Evolutionary conservation across 495 filamentous ascomycete genomes (phyloP).

Genomic region (Immersiella caudata): DNA sequence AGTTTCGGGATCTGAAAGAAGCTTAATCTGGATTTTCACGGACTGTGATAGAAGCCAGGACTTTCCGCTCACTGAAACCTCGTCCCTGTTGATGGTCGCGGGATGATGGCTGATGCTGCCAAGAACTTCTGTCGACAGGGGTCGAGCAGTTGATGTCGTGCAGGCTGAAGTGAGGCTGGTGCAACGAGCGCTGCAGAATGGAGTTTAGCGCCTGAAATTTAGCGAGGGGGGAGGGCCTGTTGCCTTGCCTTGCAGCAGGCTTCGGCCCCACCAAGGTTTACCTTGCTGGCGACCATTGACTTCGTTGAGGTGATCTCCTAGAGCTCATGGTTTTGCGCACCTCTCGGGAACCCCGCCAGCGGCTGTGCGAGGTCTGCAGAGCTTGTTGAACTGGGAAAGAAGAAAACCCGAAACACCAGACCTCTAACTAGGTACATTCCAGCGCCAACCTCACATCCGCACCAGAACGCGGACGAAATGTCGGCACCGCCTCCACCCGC

Average conservation of each 20-base stretch:
- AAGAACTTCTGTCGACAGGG: neutral
- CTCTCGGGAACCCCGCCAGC: neutral
- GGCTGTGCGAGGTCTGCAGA: neutral
- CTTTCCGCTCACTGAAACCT: neutral
- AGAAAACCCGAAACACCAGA: neutral
- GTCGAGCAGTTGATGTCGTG: neutral
- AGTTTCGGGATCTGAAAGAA: too few relatives aligned
- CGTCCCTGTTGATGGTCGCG: neutral
- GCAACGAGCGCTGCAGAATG: neutral
- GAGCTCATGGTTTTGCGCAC: too few relatives aligned
- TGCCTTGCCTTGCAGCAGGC: neutral
- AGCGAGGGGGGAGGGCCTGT: neutral
- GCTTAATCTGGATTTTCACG: too few relatives aligned
- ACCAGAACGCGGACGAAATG: conserved; percentile 16
- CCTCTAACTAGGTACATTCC: neutral
- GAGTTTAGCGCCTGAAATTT: neutral
- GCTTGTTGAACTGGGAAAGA: neutral
- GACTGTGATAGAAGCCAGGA: too few relatives aligned
- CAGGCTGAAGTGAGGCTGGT: neutral
- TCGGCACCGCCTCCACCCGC: conserved; percentile 26
- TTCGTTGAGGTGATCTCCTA: too few relatives aligned
- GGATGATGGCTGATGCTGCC: neutral
- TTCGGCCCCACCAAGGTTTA: neutral
- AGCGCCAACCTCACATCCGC: neutral
- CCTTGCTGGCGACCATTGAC: neutral